Evolutionary conservation across 257 asterid genomes (phyloP).

Genomic region (Gynochthodes officinalis): DNA sequence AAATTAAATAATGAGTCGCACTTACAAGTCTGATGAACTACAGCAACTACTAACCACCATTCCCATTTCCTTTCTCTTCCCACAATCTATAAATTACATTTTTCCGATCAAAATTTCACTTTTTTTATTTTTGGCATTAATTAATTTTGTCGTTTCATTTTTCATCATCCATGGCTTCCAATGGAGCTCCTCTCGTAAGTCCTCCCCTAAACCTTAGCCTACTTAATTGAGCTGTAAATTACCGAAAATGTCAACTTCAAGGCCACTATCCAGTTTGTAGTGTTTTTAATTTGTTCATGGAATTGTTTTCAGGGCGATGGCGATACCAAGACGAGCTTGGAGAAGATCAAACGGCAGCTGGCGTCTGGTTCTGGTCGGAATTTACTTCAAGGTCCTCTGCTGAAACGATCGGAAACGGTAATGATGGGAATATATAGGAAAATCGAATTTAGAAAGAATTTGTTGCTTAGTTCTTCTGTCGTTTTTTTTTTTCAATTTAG

Average conservation of each 20-base stretch:
- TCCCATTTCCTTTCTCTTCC: too few species aligned
- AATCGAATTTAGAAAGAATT: neutral
- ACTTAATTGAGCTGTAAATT: conserved; percentile 11
- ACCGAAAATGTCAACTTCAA: neutral
- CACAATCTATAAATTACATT: neutral
- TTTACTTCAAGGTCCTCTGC: conserved; percentile 92
- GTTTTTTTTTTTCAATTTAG: neutral
- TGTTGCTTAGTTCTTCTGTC: neutral
- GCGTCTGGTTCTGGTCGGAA: conserved; percentile 93
- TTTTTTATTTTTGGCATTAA: neutral
- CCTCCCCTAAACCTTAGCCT: neutral
- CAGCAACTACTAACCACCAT: neutral
- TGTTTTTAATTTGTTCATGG: neutral
- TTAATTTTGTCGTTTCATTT: neutral
- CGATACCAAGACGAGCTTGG: conserved; percentile 87
- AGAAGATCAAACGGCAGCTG: conserved; percentile 95
- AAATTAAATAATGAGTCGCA: neutral
- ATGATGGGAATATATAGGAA: neutral
- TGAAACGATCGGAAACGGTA: conserved; percentile 99
- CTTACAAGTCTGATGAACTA: neutral
- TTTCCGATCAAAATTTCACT: neutral
- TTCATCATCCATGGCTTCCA: conserved; percentile 23
- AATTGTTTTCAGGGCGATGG: conserved; percentile 56
- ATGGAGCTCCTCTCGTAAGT: conserved; percentile 24
- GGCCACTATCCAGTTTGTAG: neutral